Base-by-base conservation (phyloP, 106 monocot genomes). In the Dioscorea dumetorum region DNA sequence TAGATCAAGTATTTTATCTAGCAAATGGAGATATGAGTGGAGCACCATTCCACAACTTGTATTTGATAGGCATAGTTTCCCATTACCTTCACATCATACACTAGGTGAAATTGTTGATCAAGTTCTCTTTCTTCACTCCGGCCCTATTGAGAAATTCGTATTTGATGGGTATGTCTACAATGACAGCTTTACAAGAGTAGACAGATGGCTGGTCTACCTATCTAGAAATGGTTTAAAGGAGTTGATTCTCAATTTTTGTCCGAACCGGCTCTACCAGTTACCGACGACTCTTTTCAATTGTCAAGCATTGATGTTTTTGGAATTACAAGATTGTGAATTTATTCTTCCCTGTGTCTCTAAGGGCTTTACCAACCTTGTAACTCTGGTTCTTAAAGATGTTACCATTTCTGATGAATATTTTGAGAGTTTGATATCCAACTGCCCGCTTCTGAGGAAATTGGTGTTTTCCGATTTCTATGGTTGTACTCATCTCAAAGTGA, bases 1-100 rank as follows among this genome's bases (percentile, higher is more conserved):
- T 8, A 33, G 60, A 20, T 32, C 70, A 22, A 70, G 70, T 17
- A 59, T 70, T 59, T 58, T 70, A 14, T 70, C 70, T n/a, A 70
- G 70, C 41, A 58, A 59, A 70, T 70, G 70, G 70, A 41, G 70
- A 60, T 60, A 59, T 48, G 59, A 60, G 48, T 70, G 70, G 70
- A 48, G 70, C 41, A 70, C 60, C 18, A 70, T 60, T 8, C 70
- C 70, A 5, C 59, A 70, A 48, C 70, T 70, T 24, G 59, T 60
- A 48, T 70, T 70, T 49, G 19, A 60, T 59, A 70, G 59, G 23
- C 22, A 70, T 41, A 48, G 48, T 18, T 23, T 70, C 33, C 58
- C 58, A 23, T 70, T 24, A 22, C 3, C 60, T 24, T 3, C 24
- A 58, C 58, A 60, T 41, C 17, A 41, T 24, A 21, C 48, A 49